phyloP scores from a whole-genome alignment of 352 stramenopile genomes.

The Paralagenidium karlingii region DNA sequence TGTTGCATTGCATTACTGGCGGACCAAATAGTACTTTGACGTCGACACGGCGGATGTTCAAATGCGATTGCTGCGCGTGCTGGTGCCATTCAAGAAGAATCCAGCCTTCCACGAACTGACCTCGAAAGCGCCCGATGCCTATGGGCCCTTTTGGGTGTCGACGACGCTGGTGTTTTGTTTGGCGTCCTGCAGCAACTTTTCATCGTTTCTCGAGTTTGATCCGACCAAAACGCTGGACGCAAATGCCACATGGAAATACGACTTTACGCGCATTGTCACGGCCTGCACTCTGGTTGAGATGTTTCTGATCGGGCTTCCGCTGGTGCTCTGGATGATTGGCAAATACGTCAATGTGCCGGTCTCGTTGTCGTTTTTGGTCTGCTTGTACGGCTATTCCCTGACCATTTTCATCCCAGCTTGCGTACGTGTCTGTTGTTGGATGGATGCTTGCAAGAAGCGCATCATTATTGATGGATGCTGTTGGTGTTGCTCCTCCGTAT shows the following conservation, averaged over 20 bases:
- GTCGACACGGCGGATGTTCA: conserved; percentile 76
- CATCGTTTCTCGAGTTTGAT: conserved; percentile 64
- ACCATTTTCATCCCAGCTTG: conserved; percentile 71
- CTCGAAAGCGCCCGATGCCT: conserved; percentile 44
- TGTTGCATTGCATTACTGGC: background rate
- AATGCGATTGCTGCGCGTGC: conserved; percentile 45
- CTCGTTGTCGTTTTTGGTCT: conserved; percentile 69
- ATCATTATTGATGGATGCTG: background rate
- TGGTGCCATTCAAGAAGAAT: conserved; percentile 79
- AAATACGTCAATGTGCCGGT: conserved; percentile 72
- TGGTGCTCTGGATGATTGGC: conserved; percentile 63
- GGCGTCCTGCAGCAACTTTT: conserved; percentile 74
- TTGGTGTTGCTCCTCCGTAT: conserved; percentile 51
- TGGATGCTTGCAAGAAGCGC: background rate
- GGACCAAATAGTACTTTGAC: conserved; percentile 57
- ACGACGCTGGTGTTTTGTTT: conserved; percentile 80
- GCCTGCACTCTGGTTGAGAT: conserved; percentile 68
- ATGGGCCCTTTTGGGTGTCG: conserved; percentile 76
- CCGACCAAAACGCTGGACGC: conserved; percentile 15
- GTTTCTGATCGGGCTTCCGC: conserved; percentile 57
- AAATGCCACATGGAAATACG: conserved; percentile 64
- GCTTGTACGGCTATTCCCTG: conserved; percentile 77
- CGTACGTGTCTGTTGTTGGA: conserved; percentile 16
- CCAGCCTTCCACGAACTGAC: conserved; percentile 69
- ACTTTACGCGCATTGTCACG: conserved; percentile 69